Base-by-base conservation (phyloP, 805 yeast genomes). In the Teunomyces cretensis region DNA sequence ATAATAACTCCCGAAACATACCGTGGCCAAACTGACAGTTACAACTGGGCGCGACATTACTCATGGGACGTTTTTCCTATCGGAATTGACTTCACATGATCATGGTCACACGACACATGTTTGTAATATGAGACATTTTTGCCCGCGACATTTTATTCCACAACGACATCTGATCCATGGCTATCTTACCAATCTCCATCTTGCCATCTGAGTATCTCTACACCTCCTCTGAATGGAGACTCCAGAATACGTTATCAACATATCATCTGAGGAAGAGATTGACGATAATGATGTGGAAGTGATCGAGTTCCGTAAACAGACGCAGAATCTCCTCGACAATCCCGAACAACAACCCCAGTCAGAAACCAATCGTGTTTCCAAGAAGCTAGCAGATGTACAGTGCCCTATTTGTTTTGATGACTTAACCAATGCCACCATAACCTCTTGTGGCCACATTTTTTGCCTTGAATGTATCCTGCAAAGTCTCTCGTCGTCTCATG, bases 351-450 rank as follows among this genome's bases (percentile, higher is more conserved):
- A 50, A 32, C 52, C 58, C 6, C 24, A 15, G 17, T 54, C 61
- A n/a, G 41, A 45, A 12, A 49, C 53, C 31, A 43, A 59, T 11
- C 30, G 32, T 8, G 32, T 41, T n/a, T 55, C 53, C 39, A 70
- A 70, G 53, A 62, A 59, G 39, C 55, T 72, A 24, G 55, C 60
- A 16, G 70, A 69, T 38, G 55, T 67, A 15, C 68, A 70, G 49
- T 72, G 77, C 47, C 77, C 77, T 17, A 67, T 72, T 27, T 72
- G 77, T 52, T 70, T 72, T 46, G 77, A 72, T 49, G 58, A 63
- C n/a, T 55, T 72, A 41, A 57, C 60, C 4, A 59, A 53, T 42
- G 76, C 76, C 39, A 69, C 76, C 38, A 60, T 66, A 33, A 71
- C 76, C 0, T 56, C 67, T 1, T 72, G 77, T 50, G 77, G 77